Evolutionary conservation across 2,329 filamentous ascomycete species (phyloP), one percentile per base, ranked within the genome.

Genomic region (Beauveria sp.): DNA sequence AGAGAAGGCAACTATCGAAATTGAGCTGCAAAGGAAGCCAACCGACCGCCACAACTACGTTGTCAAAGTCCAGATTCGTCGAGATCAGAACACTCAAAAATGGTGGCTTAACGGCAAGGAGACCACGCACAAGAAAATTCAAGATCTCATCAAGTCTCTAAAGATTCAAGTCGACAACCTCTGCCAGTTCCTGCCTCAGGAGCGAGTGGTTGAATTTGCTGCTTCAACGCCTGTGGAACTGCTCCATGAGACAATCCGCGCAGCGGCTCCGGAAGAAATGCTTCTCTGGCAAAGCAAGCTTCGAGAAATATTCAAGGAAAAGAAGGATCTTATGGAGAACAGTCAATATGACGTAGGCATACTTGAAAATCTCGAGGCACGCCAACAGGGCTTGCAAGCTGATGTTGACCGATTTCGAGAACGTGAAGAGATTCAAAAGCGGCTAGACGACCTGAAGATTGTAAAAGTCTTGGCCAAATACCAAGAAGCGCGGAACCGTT

Each of bases 91-190:
- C 71, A 89, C 86, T 66, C 86, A 87, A 38, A 82, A 84, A n/a
- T 99, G 89, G 78, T 88, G 81, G 70, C 72, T 98, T 38, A 88
- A 97, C 70, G 87, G 86, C 46, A 83, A 80, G 65, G 81, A 82
- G 60, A 74, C 79, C 5, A 80, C 80, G 1, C 83, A 86, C 64
- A 88, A 87, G 68, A 79, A 79, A 3, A 81, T 98, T 7, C 80
- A 88, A 67, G 75, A 80, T 10, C 77, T 96, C 54, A 89, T 88
- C 63, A 83, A 79, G 63, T 81, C 80, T 10, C 86, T 96, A 69
- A 88, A 88, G 54, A 98, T 99, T 57, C 95, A 99, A 73, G 91
- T 98, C 65, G 95, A 99, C 77, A 99, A 99, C 67, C 81, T 99
- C 2, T 99, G 95, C 72, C 95, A 99, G 72, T 99, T 99, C 68